Evolutionary conservation across 352 stramenopile species (phyloP).

Genomic region (Salisapilia sapeloensis): DNA sequence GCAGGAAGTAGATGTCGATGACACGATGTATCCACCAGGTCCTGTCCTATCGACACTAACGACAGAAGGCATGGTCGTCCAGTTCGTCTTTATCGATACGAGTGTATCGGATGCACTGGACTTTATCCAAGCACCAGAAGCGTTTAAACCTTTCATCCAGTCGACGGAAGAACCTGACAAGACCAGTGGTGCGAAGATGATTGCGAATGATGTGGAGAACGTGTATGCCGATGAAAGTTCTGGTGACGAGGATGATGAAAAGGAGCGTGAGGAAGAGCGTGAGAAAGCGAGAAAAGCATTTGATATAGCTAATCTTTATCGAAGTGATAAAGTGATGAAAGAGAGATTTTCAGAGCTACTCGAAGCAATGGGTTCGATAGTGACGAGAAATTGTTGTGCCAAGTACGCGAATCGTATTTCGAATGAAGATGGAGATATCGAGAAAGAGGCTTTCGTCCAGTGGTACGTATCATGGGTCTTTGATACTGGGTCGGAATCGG

Average conservation of each 20-base stretch:
- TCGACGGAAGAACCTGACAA: no score
- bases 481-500: slow-evolving; percentile 22
- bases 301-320: slow-evolving; percentile 4
- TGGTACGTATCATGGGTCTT: slow-evolving; percentile 12
- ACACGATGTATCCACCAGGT: slow-evolving; percentile 20
- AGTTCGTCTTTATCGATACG: slow-evolving; percentile 53
- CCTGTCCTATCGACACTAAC: slow-evolving; percentile 36
- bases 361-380: slow-evolving; percentile 7
- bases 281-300: slow-evolving; percentile 6
- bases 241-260: slow-evolving; percentile 6
- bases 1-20: slow-evolving; percentile 23
- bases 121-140: slow-evolving; percentile 3
- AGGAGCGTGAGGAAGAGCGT: slow-evolving; percentile 8
- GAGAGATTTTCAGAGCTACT: slow-evolving; percentile 7
- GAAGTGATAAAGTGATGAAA: slow-evolving; percentile 3
- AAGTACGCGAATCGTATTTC: slow-evolving; percentile 5
- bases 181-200: no score
- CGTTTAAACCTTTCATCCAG: slow-evolving; percentile 1
- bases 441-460: slow-evolving; percentile 6
- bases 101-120: slow-evolving; percentile 16
- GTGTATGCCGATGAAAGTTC: slow-evolving; percentile 6
- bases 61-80: slow-evolving; percentile 40
- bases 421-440: slow-evolving; percentile 3
- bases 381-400: slow-evolving; percentile 6
- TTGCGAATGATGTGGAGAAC: slow-evolving; percentile 10